Evolutionary conservation across 140 eudicot species (phyloP).

Genomic region (Oenanthe javanica): DNA sequence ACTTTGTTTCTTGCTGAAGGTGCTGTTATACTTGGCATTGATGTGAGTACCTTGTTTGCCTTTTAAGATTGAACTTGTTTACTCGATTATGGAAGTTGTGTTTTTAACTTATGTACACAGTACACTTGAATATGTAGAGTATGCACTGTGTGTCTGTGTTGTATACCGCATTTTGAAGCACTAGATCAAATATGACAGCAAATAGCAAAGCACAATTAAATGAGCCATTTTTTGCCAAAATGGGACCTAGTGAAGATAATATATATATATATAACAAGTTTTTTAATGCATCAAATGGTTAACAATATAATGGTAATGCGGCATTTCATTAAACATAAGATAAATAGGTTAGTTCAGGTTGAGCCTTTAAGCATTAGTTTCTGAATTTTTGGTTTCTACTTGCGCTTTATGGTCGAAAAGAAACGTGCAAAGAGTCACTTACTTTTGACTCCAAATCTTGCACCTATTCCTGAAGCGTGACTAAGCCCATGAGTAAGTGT

Average conservation of each 20-base stretch:
- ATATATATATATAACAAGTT: background rate
- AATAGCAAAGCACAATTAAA: background rate
- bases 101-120: background rate
- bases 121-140: background rate
- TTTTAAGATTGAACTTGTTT: background rate
- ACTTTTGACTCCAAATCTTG: background rate
- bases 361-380: background rate
- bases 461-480: background rate
- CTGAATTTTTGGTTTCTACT: no score
- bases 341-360: background rate
- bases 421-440: background rate
- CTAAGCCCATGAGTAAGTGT: background rate
- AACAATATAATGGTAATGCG: no score
- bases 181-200: background rate
- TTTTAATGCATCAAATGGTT: background rate
- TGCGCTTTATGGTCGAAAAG: background rate
- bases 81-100: background rate
- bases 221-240: background rate
- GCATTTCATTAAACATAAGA: background rate
- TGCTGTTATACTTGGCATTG: conserved; percentile 85
- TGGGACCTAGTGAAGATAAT: background rate
- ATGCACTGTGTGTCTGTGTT: background rate
- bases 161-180: background rate
- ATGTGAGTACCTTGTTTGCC: conserved; percentile 44
- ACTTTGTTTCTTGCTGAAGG: conserved; percentile 81